Evolutionary conservation across 2,329 filamentous ascomycete genomes (phyloP), one percentile per base, ranked within the genome.

Genomic region (Aureobasidium namibiae): DNA sequence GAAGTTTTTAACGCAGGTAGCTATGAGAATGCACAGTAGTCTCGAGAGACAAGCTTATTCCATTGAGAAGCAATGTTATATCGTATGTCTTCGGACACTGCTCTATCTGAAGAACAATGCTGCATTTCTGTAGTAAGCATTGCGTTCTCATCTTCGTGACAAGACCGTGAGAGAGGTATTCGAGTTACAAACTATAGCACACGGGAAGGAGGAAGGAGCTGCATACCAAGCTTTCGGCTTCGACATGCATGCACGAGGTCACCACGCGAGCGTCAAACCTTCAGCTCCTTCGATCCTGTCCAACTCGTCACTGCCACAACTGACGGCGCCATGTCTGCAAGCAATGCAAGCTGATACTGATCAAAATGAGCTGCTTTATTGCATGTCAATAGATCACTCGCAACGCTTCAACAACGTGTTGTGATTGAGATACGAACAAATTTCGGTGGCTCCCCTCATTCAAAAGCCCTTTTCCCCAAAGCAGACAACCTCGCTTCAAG

Each of bases 211-310:
- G n/a, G 45, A 33, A 23, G 24, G 24, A 31, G 50, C 50, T 26
- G 24, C 24, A 42, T 42, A 42, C 36, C 50, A 54, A 54, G 50
- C 50, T 54, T 54, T 54, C 50, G 50, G 50, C 48, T 39, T 13
- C 39, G 48, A n/a, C n/a, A n/a, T n/a, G 23, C 26, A 42, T 42
- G 50, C 36, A 42, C 33, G 24, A 54, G 36, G 24, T 24, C 3
- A 6, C 26, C 36, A 42, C 36, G 11, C 24, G 24, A 42, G 16
- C 21, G 46, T 50, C 29, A 38, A 10, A 38, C 31, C 11, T 3
- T 24, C 18, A 18, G 50, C 24, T 21, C 26, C 36, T 23, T 42
- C 7, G 10, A 26, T 16, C 18, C 14, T 24, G 7, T n/a, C 33
- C 49, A 23, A 16, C n/a, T 18, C 23, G 38, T 54, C 50, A 42